phyloP scores from a whole-genome alignment of 2,329 filamentous ascomycete species.

The Clonostachys rhizophaga region DNA sequence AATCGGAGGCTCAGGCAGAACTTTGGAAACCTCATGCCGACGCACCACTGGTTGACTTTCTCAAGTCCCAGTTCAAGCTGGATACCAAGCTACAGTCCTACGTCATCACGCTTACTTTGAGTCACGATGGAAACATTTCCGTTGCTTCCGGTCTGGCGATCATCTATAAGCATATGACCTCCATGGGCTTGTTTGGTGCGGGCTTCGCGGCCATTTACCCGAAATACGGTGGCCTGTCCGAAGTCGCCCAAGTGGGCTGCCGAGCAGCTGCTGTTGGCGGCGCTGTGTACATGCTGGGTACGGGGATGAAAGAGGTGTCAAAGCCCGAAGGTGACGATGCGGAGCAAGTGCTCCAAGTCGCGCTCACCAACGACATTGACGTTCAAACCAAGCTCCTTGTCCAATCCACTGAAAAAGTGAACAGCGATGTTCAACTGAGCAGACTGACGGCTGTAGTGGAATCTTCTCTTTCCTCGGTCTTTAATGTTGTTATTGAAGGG shows the following conservation, averaged over 20 bases:
- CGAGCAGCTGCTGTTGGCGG: conserved; percentile 89
- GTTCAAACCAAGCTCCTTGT: conserved; percentile 53
- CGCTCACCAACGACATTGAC: conserved; percentile 51
- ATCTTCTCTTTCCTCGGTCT: conserved; percentile 60
- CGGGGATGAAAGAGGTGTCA: conserved; percentile 46
- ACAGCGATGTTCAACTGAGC: background rate
- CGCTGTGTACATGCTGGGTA: conserved; percentile 81
- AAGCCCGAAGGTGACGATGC: conserved; percentile 6
- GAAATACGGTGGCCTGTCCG: conserved; percentile 88
- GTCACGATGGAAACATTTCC: conserved; percentile 57
- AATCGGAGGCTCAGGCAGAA: conserved; percentile 48
- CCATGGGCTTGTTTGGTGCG: conserved; percentile 81
- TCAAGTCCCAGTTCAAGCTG: conserved; percentile 59
- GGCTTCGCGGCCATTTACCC: conserved; percentile 87
- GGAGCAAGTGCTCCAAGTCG: conserved; percentile 31
- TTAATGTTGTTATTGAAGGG: conserved; percentile 68
- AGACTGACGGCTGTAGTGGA: conserved; percentile 66
- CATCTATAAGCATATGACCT: conserved; percentile 76
- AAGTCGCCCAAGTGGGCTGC: conserved; percentile 88
- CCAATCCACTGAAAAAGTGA: conserved; percentile 12
- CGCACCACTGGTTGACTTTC: conserved; percentile 52
- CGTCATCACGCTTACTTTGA: conserved; percentile 66
- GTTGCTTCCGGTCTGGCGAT: conserved; percentile 63
- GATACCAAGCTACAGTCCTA: conserved; percentile 63
- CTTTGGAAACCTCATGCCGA: conserved; percentile 55